These are phyloP conservation scores for Trichoderma gracile DNA, from an alignment of 2,329 filamentous ascomycete species.

Conservation along the genomic window DNA sequence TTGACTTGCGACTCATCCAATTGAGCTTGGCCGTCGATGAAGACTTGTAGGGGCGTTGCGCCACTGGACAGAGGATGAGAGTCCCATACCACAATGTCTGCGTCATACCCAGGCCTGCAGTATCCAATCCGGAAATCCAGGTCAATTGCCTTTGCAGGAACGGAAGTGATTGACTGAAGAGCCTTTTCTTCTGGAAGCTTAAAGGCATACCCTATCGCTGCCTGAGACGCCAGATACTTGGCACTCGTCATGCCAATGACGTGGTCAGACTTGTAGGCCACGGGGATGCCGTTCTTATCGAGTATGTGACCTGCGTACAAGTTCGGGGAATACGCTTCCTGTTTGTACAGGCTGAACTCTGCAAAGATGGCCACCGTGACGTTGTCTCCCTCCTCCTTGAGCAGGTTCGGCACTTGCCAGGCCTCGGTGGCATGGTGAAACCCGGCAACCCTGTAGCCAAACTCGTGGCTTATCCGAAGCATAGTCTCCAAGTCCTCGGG, in stretches of 20 bases:
- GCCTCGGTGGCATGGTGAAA: constrained; percentile 25
- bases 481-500: constrained; percentile 47
- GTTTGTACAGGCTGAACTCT: constrained; percentile 45
- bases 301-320: constrained; percentile 45
- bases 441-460: constrained; percentile 42
- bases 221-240: constrained; percentile 46
- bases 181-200: constrained; percentile 23
- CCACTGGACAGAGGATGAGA: constrained; percentile 48
- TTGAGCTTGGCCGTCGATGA: constrained; percentile 46
- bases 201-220: constrained; percentile 44
- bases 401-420: constrained; percentile 25
- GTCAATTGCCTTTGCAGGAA: constrained; percentile 47
- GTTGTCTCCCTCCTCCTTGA: constrained; percentile 39
- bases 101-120: constrained; percentile 48
- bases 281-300: constrained; percentile 42
- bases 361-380: constrained; percentile 48
- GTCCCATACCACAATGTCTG: constrained; percentile 53
- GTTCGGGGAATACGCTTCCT: constrained; percentile 45
- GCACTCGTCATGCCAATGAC: constrained; percentile 38
- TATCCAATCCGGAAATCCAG: constrained; percentile 48
- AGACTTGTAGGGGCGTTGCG: constrained; percentile 49
- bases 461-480: constrained; percentile 45
- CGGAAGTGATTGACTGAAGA: constrained; percentile 41
- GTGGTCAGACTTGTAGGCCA: constrained; percentile 47
- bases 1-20: constrained; percentile 38